These are phyloP conservation scores for Russula lepida DNA, from an alignment of 768 basidiomycete genomes.

Conservation along the genomic window DNA sequence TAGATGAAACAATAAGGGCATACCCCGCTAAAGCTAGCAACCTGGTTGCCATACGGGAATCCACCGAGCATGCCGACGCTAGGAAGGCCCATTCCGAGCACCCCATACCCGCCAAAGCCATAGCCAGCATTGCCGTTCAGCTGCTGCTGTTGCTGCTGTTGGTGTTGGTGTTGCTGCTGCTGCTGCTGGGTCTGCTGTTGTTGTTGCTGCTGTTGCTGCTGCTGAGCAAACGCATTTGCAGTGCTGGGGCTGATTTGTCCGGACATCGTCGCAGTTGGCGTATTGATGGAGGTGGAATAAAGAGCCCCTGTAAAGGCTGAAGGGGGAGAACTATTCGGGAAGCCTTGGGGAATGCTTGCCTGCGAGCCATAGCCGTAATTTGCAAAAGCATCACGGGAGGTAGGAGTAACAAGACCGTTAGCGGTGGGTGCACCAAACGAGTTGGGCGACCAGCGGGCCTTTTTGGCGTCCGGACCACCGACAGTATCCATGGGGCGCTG, in stretches of 20 bases:
- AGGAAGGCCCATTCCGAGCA: constrained; percentile 76
- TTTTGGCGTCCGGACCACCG: constrained; percentile 79
- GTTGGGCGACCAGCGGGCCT: constrained; percentile 81
- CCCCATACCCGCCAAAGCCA: constrained; percentile 60
- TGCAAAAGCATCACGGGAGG: constrained; percentile 63
- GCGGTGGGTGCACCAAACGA: constrained; percentile 34
- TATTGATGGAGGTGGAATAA: constrained; percentile 62
- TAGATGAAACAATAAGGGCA: constrained; percentile 24
- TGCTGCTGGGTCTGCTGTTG: constrained; percentile 28
- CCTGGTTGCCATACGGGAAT: constrained; percentile 65
- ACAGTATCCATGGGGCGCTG: constrained; percentile 83
- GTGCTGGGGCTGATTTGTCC: constrained; percentile 65
- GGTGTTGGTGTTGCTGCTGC: constrained; percentile 29
- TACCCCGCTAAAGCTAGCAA: constrained; percentile 62
- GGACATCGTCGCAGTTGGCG: constrained; percentile 35
- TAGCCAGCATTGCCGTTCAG: constrained; percentile 37
- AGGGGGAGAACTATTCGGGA: constrained; percentile 42
- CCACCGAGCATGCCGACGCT: constrained; percentile 60
- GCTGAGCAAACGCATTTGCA: constrained; percentile 46
- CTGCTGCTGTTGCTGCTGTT: constrained; percentile 30
- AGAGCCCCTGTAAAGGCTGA: constrained; percentile 46
- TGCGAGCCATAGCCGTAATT: constrained; percentile 84
- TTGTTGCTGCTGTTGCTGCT: constrained; percentile 35
- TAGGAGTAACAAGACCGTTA: constrained; percentile 34
- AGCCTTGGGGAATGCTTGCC: constrained; percentile 49